These are phyloP conservation scores for Xylariaceae sp. DNA, from an alignment of 2,329 filamentous ascomycete species.

Conservation along the genomic window DNA sequence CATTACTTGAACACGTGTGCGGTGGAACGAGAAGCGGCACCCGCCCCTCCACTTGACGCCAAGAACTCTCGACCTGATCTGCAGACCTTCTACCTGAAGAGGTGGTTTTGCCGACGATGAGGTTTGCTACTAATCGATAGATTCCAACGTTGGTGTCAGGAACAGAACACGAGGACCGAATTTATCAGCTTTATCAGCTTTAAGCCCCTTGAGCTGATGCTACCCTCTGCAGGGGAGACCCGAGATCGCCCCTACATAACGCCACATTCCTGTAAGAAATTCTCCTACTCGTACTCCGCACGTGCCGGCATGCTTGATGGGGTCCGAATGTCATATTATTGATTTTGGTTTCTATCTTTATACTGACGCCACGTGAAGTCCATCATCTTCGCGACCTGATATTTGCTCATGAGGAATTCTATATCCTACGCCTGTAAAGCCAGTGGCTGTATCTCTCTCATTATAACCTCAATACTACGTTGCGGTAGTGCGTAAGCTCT, in stretches of 20 bases:
- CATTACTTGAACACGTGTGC: conserved; percentile 15
- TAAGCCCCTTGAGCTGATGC: background rate
- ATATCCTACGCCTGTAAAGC: background rate
- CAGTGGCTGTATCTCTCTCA: no score
- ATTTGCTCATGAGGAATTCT: no score
- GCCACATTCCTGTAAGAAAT: conserved; percentile 13
- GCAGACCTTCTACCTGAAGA: background rate
- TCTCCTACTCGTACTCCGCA: conserved; percentile 8
- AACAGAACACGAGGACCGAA: conserved; percentile 1
- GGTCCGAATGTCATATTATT: background rate
- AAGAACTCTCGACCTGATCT: conserved; percentile 17
- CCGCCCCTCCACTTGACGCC: conserved; percentile 2
- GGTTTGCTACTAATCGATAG: conserved; percentile 14
- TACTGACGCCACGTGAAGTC: background rate
- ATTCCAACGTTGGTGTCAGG: conserved; percentile 10
- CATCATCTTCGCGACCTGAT: no score
- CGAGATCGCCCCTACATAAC: conserved; percentile 1
- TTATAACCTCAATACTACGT: background rate
- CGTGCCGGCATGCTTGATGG: background rate
- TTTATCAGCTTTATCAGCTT: conserved; percentile 11
- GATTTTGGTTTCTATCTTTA: background rate
- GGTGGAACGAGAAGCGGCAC: background rate
- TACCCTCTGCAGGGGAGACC: conserved; percentile 13
- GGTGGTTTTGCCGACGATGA: background rate
- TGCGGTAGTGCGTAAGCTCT: conserved; percentile 2